Base-by-base conservation (phyloP, 2,329 filamentous ascomycete species). In the Aspergillus hortae region DNA sequence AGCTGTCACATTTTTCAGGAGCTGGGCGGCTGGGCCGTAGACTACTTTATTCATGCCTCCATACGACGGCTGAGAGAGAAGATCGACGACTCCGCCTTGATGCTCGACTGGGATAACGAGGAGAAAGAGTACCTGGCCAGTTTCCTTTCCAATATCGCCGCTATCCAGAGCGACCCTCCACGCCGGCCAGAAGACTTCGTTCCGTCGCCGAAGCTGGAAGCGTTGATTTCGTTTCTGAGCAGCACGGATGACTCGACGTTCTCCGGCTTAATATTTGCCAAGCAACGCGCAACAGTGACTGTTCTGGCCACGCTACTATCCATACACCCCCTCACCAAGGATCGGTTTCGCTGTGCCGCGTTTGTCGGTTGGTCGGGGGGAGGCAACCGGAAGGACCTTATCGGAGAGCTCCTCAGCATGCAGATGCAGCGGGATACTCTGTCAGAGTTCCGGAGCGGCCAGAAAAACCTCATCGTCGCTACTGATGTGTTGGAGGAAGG, bases 1-100 rank as follows among this genome's bases (percentile, higher is more conserved):
- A 75, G 79, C 11, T 44, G 56, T 1, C 75, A 77, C 12, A 75
- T 91, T 1, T 74, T 74, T 19, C 58, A 64, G 3, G 79, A 87
- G 43, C 75, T 91, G 4, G 89, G 89, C 0, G 58, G 74, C 1
- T 92, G 87, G 86, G 86, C 86, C 1, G 80, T 80, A 0, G 85
- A 91, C 45, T 80, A 79, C 46, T 91, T 85, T 62, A 80, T 91
- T 21, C 69, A 69, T 47, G 73, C 73, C 35, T 77, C 79, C 3
- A 71, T 83, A 9, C 67, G 63, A 44, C 69, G 68, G 44, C 61
- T 75, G 10, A 59, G 43, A 9, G 48, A 46, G 12, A 57, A 54
- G 2, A 47, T 58, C 11, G 43, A 59, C 6, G 55, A 64, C 15
- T 49, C 42, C 70, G 74, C 48, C 47, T 51, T 64, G 47, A 62